Evolutionary conservation across 139 green algal genomes (phyloP), one percentile per base, ranked within the genome.

Genomic region (Micromonas pusilla): DNA sequence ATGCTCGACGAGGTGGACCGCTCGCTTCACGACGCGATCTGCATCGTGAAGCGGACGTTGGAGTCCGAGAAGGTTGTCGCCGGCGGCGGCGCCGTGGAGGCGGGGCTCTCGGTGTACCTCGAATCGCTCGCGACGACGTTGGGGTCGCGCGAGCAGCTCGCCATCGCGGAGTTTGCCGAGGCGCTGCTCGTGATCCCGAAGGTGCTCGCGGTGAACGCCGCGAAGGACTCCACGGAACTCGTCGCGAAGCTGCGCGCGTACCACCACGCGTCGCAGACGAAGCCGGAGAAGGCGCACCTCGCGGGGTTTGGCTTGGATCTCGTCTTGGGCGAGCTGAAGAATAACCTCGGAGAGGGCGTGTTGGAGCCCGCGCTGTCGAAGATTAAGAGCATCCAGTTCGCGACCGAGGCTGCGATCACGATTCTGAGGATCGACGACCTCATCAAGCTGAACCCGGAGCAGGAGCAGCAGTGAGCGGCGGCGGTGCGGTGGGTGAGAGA

Each of bases 371-470:
- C 90, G 4, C 86, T 98, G 66, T 89, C 81, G 79, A 99, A 99
- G 83, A 72, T 91, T 52, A 99, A 99, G 80, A 96, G 97, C 80
- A 91, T 97, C 33, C 89, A 98, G 91, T 99, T 99, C 91, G 96
- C 96, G 0, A 98, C 96, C 0, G 96, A 99, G 88, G 96, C 96
- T 2, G 95, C 96, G 38, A 96, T 99, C 85, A 99, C 96, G 62
- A 97, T 99, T 64, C 83, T 99, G 80, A 86, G 96, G 19, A 98
- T 99, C 60, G 96, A 99, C 77, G 96, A 99, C 87, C 88, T 99
- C 66, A 96, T 99, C 83, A 88, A 82, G 71, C 82, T 98, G 57
- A 86, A 92, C 26, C 81, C 89, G 52, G 88, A 93, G 2, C 80
- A 91, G 60, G 88, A 93, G 3, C 88, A 96, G 26, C 84, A 87